A percentile compares a stretch with the other conserved stretches of the same genome.
phyloP scores from a whole-genome alignment of 2,329 filamentous ascomycete species.

The Lojkania enalia region DNA sequence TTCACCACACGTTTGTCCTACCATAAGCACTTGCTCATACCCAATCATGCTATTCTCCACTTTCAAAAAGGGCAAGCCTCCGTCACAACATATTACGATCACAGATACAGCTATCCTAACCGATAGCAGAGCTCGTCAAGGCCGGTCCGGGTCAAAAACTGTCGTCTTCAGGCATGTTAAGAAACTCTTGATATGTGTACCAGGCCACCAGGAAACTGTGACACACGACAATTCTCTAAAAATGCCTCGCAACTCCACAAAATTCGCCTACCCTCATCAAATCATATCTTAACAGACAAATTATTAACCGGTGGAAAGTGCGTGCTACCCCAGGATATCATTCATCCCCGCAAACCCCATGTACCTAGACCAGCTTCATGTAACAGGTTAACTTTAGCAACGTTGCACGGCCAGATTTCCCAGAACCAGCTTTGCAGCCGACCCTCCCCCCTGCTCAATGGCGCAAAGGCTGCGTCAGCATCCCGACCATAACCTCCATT shows the following conservation, averaged over 20 bases:
- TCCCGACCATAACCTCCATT: not conserved
- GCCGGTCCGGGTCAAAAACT: too few species aligned
- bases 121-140: too few species aligned
- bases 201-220: not conserved
- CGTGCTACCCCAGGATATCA: conserved; percentile 1
- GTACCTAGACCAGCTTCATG: not conserved
- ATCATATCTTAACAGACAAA: not conserved
- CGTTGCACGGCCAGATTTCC: not conserved
- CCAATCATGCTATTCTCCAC: not conserved
- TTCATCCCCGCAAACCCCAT: not conserved
- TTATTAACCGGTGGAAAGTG: conserved; percentile 3
- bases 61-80: too few species aligned
- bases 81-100: too few species aligned
- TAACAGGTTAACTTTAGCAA: conserved; percentile 1
- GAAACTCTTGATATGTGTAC: too few species aligned
- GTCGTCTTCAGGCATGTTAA: too few species aligned
- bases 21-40: not conserved
- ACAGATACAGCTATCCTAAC: too few species aligned
- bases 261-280: not conserved
- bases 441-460: not conserved
- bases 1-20: too few species aligned
- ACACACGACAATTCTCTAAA: not conserved
- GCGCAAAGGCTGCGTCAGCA: not conserved
- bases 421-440: not conserved
- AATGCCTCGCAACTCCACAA: not conserved